phyloP scores from a whole-genome alignment of 2,329 filamentous ascomycete species.

The Apiospora marii region DNA sequence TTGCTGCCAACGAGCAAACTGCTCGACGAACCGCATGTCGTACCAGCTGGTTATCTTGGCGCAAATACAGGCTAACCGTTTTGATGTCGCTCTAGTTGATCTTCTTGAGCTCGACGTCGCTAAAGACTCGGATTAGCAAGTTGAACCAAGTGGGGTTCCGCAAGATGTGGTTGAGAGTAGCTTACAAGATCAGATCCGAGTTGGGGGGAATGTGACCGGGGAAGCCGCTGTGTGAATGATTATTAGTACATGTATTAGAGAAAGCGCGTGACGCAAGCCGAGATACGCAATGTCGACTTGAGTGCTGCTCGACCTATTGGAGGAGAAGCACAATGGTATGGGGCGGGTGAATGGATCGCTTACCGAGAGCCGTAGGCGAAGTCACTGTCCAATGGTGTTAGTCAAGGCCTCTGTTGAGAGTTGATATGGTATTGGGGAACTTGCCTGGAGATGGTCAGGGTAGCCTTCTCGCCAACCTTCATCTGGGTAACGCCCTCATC shows the following conservation, averaged over 20 bases:
- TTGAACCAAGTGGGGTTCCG: constrained; percentile 5
- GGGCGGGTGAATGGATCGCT: constrained; percentile 24
- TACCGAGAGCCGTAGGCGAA: constrained; percentile 45
- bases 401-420: neutral
- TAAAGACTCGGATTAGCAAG: neutral
- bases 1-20: neutral
- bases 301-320: neutral
- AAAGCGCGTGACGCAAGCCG: neutral
- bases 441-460: constrained; percentile 79
- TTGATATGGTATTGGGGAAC: constrained; percentile 19
- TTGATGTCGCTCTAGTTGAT: constrained; percentile 9
- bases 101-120: constrained; percentile 24
- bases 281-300: neutral
- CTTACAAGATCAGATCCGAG: constrained; percentile 43
- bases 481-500: constrained; percentile 86
- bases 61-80: neutral
- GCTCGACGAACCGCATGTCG: neutral
- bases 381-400: constrained; percentile 34
- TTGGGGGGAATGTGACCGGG: constrained; percentile 42
- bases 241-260: constrained; percentile 11
- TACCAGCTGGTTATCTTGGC: neutral
- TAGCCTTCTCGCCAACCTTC: constrained; percentile 90
- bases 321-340: neutral
- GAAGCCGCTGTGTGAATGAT: constrained; percentile 33
- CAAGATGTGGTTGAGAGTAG: neutral